Conservation (phyloP, 768 basidiomycete species). For the Gloeostereum incarnatum region DNA sequence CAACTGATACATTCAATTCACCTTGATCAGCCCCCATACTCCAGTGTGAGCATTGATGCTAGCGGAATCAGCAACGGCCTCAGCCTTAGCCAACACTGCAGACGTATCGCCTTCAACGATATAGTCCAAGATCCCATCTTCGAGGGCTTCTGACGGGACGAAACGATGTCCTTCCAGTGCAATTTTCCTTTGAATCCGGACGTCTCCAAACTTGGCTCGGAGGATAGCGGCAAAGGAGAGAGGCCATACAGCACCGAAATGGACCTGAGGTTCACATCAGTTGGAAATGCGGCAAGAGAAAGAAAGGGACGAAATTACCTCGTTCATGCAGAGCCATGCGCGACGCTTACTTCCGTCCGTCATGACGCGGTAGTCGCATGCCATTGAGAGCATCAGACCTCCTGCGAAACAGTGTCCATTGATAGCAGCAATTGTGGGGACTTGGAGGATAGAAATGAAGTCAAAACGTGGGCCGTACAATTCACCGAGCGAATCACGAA, state of each 20-base stretch:
- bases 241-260: conserved; percentile 80
- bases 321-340: conserved; percentile 92
- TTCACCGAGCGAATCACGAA: conserved; percentile 21
- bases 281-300: background rate
- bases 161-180: conserved; percentile 77
- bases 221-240: conserved; percentile 58
- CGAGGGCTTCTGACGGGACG: conserved; percentile 59
- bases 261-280: conserved; percentile 33
- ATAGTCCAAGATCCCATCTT: conserved; percentile 61
- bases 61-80: conserved; percentile 47
- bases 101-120: conserved; percentile 53
- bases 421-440: conserved; percentile 71
- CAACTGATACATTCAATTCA: conserved; percentile 13
- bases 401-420: conserved; percentile 86
- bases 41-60: conserved; percentile 43
- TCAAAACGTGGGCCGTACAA: background rate
- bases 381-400: conserved; percentile 69
- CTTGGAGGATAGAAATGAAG: conserved; percentile 22
- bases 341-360: conserved; percentile 68
- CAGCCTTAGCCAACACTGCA: conserved; percentile 53
- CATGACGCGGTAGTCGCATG: conserved; percentile 88
- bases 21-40: conserved; percentile 72
- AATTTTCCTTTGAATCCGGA: conserved; percentile 55
- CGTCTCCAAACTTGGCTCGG: conserved; percentile 54
- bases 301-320: conserved; percentile 33